phyloP scores from a whole-genome alignment of 306 rosid genomes.

The Cucurbita argyrosperma region DNA sequence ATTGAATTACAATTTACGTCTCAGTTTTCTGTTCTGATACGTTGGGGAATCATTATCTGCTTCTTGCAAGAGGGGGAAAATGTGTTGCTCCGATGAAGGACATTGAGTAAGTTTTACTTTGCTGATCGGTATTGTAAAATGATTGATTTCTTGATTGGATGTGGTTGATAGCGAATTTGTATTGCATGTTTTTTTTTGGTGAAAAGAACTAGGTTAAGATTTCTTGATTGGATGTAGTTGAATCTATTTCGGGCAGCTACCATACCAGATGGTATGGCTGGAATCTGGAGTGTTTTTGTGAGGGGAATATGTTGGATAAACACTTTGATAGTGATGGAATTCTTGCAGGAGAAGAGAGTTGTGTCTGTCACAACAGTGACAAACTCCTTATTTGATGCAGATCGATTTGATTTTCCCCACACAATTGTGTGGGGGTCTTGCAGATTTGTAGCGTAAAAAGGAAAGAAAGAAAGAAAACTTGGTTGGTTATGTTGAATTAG shows the following conservation, averaged over 20 bases:
- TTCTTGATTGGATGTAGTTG: background rate
- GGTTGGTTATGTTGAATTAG: slow-evolving; percentile 1
- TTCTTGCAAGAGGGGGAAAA: background rate
- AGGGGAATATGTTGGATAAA: background rate
- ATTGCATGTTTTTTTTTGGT: background rate
- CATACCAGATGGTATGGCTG: background rate
- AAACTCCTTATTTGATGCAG: background rate
- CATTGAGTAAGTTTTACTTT: background rate
- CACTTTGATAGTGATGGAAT: background rate
- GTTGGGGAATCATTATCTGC: background rate
- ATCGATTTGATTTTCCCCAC: background rate
- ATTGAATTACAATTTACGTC: background rate
- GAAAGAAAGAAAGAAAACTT: background rate
- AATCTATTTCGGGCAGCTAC: background rate
- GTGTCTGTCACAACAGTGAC: background rate
- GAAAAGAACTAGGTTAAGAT: background rate
- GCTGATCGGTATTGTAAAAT: background rate
- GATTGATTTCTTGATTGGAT: background rate
- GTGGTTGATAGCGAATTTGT: background rate
- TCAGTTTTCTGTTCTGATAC: background rate
- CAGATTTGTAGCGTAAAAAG: background rate
- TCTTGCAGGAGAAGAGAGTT: background rate
- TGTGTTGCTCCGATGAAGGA: background rate
- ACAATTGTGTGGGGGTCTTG: background rate
- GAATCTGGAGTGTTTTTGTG: background rate